A percentile compares a stretch with the other conserved stretches of the same genome.
These are phyloP conservation scores for Diutina catenulata DNA, from an alignment of 1,139 yeast species.

Conservation along the genomic window DNA sequence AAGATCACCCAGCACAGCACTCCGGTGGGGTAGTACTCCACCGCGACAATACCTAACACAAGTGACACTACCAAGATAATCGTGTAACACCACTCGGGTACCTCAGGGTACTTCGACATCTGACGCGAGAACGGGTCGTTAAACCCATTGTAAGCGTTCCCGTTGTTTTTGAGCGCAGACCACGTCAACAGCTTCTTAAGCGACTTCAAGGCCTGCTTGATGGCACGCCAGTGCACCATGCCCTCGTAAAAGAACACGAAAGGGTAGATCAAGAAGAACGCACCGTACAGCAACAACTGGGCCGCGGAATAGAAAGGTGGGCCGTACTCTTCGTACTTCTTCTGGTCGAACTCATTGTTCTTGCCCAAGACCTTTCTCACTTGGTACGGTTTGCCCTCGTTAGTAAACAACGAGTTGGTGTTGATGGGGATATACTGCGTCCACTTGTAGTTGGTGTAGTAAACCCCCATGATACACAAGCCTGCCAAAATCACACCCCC, in stretches of 20 bases:
- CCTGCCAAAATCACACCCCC: constrained; percentile 34
- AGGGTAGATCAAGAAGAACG: constrained; percentile 48
- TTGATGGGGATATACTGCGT: constrained; percentile 41
- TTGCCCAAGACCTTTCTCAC: constrained; percentile 17
- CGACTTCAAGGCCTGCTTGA: constrained; percentile 8
- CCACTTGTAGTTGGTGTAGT: constrained; percentile 39
- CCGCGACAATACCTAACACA: constrained; percentile 26
- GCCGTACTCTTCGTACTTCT: constrained; percentile 12
- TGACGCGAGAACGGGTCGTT: constrained; percentile 15
- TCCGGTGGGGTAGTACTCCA: constrained; percentile 33
- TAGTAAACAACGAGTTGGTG: constrained; percentile 29
- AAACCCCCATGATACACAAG: constrained; percentile 26
- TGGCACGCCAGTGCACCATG: constrained; percentile 7
- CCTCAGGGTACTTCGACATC: constrained; percentile 15
- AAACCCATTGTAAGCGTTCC: constrained; percentile 16
- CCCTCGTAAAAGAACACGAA: constrained; percentile 23
- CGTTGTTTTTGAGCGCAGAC: too few relatives aligned
- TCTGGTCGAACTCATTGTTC: constrained; percentile 12
- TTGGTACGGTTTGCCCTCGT: constrained; percentile 31
- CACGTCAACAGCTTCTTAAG: constrained; percentile 8
- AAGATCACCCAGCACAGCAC: constrained; percentile 50
- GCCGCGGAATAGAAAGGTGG: constrained; percentile 34
- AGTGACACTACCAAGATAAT: constrained; percentile 13
- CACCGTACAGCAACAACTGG: constrained; percentile 38
- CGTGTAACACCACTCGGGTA: constrained; percentile 14